Conservation (phyloP, 805 yeast genomes). For the Saturnispora quitensis region DNA sequence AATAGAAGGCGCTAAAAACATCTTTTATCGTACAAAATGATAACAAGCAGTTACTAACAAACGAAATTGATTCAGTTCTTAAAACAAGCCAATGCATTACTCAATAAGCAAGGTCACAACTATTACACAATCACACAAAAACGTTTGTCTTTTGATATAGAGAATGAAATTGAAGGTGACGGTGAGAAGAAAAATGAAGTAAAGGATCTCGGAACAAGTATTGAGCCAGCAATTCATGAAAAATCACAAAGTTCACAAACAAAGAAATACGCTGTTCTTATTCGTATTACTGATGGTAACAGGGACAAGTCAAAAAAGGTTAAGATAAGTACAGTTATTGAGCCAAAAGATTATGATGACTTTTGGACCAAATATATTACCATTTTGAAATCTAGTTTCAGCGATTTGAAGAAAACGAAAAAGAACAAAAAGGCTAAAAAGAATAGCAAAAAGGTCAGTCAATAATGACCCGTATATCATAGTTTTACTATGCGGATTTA, state of each 20-base stretch:
- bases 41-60: slow-evolving; percentile 1
- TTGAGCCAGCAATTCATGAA: slow-evolving; percentile 12
- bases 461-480: neutral
- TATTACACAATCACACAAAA: slow-evolving; percentile 55
- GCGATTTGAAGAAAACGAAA: slow-evolving; percentile 74
- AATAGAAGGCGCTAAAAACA: neutral
- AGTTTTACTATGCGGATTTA: neutral
- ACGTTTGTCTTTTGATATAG: slow-evolving; percentile 29
- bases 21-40: neutral
- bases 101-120: slow-evolving; percentile 21
- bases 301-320: slow-evolving; percentile 38
- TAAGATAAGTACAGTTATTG: slow-evolving; percentile 70
- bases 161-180: slow-evolving; percentile 14
- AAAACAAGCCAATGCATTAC: slow-evolving; percentile 15
- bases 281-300: slow-evolving; percentile 59
- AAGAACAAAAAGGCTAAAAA: slow-evolving; percentile 47
- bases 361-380: slow-evolving; percentile 76
- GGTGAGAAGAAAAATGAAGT: slow-evolving; percentile 7
- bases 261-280: slow-evolving; percentile 44
- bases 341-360: slow-evolving; percentile 46
- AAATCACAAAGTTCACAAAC: neutral
- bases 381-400: slow-evolving; percentile 59
- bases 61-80: slow-evolving; percentile 18
- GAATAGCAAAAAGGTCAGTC: slow-evolving; percentile 8
- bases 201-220: slow-evolving; percentile 13